Evolutionary conservation across 2,329 filamentous ascomycete genomes (phyloP), one percentile per base, ranked within the genome.

Genomic region (Pseudogymnoascus sp.): DNA sequence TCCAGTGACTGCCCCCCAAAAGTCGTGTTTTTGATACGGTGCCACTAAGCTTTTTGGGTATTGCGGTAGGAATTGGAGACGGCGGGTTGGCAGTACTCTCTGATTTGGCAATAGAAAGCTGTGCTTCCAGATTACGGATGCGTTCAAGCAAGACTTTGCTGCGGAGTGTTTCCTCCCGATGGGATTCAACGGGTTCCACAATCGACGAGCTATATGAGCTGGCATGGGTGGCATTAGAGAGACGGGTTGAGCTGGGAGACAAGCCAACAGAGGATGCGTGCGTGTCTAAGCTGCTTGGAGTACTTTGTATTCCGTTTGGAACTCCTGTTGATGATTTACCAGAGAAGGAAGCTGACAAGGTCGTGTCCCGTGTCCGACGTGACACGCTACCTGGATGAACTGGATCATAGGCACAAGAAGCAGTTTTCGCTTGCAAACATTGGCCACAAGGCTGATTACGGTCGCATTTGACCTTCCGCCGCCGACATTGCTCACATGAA

Each of bases 381-480:
- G 57, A 58, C 1, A 25, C n/a, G 25, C 59, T 14, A 28, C 59
- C 59, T 12, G 59, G n/a, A 20, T 50, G 63, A 16, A 63, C 62
- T 14, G 61, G 61, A 59, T 58, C 63, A 57, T 69, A 77, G 14
- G 62, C 67, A 60, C 75, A 78, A 4, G 65, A 65, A 47, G 66
- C 64, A 43, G 69, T 70, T 16, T 69, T 67, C 1, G 69, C 66
- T 14, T 65, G 63, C 6, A 70, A 66, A 64, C 75, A 78, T 62
- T 73, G 73, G 12, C 64, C 61, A 63, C 76, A 79, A 3, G 76
- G 76, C 16, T 71, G 67, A n/a, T 69, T 72, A 1, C 75, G 69
- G 62, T 78, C 74, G 62, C 77, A 79, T 59, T 76, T 77, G 67
- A 78, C 73, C 66, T 79, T 79, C 37, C 76, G 73, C 16, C 74